Conservation (phyloP, 2,329 filamentous ascomycete genomes). For the Colletotrichum coccodes region DNA sequence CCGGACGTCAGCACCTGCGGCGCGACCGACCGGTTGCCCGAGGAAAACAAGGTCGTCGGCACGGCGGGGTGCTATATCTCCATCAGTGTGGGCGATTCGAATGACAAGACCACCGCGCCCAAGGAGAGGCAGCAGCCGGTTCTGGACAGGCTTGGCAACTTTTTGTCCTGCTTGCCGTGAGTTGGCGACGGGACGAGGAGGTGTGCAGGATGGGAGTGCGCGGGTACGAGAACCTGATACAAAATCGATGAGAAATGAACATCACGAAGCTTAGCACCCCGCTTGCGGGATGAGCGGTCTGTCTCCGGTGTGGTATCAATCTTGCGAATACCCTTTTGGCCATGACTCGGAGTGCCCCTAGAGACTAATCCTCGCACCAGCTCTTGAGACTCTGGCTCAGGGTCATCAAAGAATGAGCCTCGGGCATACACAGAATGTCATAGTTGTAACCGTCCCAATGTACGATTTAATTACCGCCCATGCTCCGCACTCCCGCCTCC, state of each 20-base stretch:
- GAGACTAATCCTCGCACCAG: too few relatives aligned
- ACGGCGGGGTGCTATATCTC: constrained; percentile 67
- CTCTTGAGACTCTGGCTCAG: too few relatives aligned
- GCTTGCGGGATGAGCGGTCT: too few relatives aligned
- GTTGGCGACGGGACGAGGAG: background rate
- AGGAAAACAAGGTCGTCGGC: constrained; percentile 62
- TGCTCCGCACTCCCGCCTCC: too few relatives aligned
- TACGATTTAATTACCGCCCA: too few relatives aligned
- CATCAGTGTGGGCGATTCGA: constrained; percentile 65
- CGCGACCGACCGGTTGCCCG: constrained; percentile 60
- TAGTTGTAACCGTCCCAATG: too few relatives aligned
- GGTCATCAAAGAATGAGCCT: too few relatives aligned
- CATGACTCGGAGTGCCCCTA: too few relatives aligned
- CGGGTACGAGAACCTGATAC: background rate
- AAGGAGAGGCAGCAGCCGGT: constrained; percentile 62
- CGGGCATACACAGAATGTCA: too few relatives aligned
- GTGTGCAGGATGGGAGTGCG: background rate
- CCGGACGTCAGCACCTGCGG: constrained; percentile 70
- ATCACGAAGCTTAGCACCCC: too few relatives aligned
- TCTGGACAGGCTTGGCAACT: constrained; percentile 56
- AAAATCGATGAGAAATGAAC: background rate
- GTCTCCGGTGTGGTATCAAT: too few relatives aligned
- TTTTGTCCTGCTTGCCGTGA: constrained; percentile 58
- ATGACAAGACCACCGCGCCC: constrained; percentile 68
- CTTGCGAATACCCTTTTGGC: too few relatives aligned